phyloP scores from a whole-genome alignment of 73 alveolate species.

The Paramecium sexaurelia region DNA sequence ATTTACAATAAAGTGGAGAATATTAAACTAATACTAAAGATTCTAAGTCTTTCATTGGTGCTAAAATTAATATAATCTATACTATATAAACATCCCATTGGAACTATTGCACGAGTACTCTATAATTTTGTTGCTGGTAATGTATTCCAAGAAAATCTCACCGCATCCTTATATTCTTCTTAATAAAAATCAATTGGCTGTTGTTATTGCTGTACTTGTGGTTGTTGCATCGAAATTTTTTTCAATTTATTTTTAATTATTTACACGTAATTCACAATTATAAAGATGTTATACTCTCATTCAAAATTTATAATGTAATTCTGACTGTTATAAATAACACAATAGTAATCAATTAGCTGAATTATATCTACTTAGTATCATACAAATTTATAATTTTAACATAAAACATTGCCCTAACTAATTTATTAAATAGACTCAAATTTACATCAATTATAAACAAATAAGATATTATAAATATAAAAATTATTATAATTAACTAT shows the following conservation, averaged over 20 bases:
- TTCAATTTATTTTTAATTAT: neutral
- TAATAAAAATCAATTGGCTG: conserved; percentile 57
- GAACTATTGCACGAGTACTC: conserved; percentile 95
- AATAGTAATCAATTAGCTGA: no score
- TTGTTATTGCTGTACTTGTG: neutral
- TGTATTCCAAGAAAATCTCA: conserved; percentile 96
- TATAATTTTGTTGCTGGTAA: conserved; percentile 90
- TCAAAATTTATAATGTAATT: no score
- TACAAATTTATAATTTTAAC: no score
- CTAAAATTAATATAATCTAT: neutral
- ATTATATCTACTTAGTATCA: no score
- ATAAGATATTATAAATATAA: no score
- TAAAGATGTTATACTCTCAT: neutral
- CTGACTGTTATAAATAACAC: no score
- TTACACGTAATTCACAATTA: neutral
- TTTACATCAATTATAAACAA: no score
- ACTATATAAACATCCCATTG: conserved; percentile 94
- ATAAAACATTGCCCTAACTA: no score
- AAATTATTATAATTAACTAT: no score
- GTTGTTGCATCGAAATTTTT: neutral
- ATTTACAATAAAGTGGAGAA: conserved; percentile 93
- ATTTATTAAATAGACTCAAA: no score
- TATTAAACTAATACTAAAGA: conserved; percentile 96
- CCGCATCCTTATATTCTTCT: conserved; percentile 87
- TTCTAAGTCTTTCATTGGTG: conserved; percentile 89